Evolutionary conservation across 1,139 yeast species (phyloP).

Genomic region (Arxiozyma telluris): DNA sequence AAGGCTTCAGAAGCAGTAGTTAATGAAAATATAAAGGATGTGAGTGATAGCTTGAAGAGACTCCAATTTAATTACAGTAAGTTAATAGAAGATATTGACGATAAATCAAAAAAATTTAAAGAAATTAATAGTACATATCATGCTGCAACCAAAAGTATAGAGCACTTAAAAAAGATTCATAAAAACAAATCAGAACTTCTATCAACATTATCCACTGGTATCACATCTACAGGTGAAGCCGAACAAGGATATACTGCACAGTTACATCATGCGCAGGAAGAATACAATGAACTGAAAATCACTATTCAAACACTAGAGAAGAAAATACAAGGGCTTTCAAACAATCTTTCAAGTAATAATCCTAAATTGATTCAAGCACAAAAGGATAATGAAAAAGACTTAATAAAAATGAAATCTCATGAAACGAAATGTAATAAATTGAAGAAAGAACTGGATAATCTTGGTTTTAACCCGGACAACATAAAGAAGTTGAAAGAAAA

Average conservation of each 20-base stretch:
- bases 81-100: slow-evolving; percentile 21
- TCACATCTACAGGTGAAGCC: slow-evolving; percentile 70
- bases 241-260: slow-evolving; percentile 79
- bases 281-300: slow-evolving; percentile 47
- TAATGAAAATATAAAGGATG: slow-evolving; percentile 46
- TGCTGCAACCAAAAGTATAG: slow-evolving; percentile 37
- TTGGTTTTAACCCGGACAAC: slow-evolving; percentile 53
- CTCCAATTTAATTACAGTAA: slow-evolving; percentile 16
- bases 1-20: slow-evolving; percentile 55
- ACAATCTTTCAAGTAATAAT: slow-evolving; percentile 45
- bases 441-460: slow-evolving; percentile 38
- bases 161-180: slow-evolving; percentile 41
- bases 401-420: slow-evolving; percentile 39
- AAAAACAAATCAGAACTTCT: slow-evolving; percentile 67
- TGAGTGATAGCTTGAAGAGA: slow-evolving; percentile 25
- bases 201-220: slow-evolving; percentile 81
- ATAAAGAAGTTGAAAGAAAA: slow-evolving; percentile 40
- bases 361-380: slow-evolving; percentile 49
- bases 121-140: slow-evolving; percentile 37
- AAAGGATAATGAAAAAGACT: slow-evolving; percentile 40
- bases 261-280: slow-evolving; percentile 54
- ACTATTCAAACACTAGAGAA: slow-evolving; percentile 52
- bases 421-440: slow-evolving; percentile 35
- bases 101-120: slow-evolving; percentile 23
- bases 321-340: slow-evolving; percentile 48